Conservation (phyloP, 768 basidiomycete genomes). For the Serendipita sp. region DNA sequence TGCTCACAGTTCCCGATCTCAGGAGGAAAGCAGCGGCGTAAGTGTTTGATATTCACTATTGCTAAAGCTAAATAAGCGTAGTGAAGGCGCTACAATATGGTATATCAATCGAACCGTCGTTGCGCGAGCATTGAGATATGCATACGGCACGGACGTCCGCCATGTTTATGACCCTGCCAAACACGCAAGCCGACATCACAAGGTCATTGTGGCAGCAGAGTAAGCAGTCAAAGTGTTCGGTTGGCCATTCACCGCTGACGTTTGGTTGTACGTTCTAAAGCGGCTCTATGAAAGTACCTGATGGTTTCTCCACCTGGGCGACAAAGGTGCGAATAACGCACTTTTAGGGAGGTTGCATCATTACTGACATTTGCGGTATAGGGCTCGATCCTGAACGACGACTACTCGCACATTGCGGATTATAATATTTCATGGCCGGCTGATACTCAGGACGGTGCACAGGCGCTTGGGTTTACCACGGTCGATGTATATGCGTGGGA, state of each 20-base stretch:
- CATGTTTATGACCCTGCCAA: not conserved
- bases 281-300: no score
- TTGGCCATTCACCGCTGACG: not conserved
- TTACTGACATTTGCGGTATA: not conserved
- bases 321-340: not conserved
- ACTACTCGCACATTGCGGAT: not conserved
- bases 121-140: not conserved
- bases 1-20: not conserved
- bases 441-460: not conserved
- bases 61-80: not conserved
- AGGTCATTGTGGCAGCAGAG: not conserved
- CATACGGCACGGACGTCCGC: not conserved
- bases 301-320: no score
- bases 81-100: conserved; percentile 2
- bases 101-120: not conserved
- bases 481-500: not conserved
- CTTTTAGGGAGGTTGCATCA: not conserved
- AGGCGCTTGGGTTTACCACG: not conserved
- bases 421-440: not conserved
- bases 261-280: no score
- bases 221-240: not conserved
- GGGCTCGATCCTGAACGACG: not conserved
- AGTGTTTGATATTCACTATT: not conserved
- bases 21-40: not conserved
- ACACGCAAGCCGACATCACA: not conserved